A percentile compares a stretch with the other conserved stretches of the same genome.
Conservation (phyloP, 257 asterid genomes). For the Primulina tabacum region DNA sequence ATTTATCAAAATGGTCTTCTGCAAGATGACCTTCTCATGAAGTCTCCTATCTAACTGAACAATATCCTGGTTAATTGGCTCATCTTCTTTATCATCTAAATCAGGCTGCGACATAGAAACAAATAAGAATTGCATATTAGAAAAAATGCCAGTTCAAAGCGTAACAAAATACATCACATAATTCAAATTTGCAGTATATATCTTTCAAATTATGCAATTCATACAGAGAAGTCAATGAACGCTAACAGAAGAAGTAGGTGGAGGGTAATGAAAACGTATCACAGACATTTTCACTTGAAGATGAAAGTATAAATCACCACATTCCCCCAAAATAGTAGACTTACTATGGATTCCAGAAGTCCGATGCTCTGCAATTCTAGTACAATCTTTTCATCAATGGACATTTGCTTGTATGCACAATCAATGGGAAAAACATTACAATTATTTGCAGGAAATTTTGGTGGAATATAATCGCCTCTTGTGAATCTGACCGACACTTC, state of each 20-base stretch:
- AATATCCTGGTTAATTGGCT: conserved; percentile 57
- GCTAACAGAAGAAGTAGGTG: conserved; percentile 6
- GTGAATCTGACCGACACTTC: conserved; percentile 64
- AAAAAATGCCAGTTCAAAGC: neutral
- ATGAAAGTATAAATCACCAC: neutral
- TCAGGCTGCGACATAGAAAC: conserved; percentile 60
- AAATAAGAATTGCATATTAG: conserved; percentile 19
- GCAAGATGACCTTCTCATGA: conserved; percentile 59
- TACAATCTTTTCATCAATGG: conserved; percentile 66
- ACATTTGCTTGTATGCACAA: conserved; percentile 68
- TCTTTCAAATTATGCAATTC: conserved; percentile 16
- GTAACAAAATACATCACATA: neutral
- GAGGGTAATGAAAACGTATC: conserved; percentile 13
- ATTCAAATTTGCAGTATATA: conserved; percentile 1
- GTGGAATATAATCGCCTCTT: conserved; percentile 45
- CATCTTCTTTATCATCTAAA: conserved; percentile 83
- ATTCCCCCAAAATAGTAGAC: conserved; percentile 32
- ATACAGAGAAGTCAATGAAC: conserved; percentile 20
- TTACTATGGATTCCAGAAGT: conserved; percentile 81
- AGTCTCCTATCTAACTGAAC: conserved; percentile 59
- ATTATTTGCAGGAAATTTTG: conserved; percentile 35
- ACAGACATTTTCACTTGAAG: conserved; percentile 14
- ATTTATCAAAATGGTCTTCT: conserved; percentile 9
- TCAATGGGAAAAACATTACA: conserved; percentile 44
- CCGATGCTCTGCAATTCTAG: conserved; percentile 81